Evolutionary conservation across 179 eudicot genomes (phyloP), one percentile per base, ranked within the genome.

Genomic region (Patellifolia procumbens): DNA sequence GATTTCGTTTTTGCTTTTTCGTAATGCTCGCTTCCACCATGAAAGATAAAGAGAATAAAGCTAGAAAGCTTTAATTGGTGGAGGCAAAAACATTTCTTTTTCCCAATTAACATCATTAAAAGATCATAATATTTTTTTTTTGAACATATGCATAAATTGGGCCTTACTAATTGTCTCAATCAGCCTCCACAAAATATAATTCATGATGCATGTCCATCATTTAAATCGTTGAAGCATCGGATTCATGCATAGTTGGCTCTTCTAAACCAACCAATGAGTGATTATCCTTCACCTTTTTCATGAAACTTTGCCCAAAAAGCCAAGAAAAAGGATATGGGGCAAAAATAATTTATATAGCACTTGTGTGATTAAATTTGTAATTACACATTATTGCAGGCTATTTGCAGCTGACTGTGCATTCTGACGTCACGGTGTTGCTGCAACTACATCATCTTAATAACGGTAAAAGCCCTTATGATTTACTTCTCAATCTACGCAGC

Each of bases 181-280:
- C 42, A 53, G 60, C 51, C 0, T 55, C 49, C 22, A 11, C 49
- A 55, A 39, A 7, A 4, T 37, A 37, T 37, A 37, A n/a, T n/a
- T n/a, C n/a, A 32, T 53, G 1, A 51, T 31, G 61, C 65, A 72
- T 72, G 49, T 56, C 35, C 48, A 53, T 72, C 49, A 72, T 55
- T 13, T 7, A 20, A 72, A 22, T 5, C 22, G 34, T 32, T 34
- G 58, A 70, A 69, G 59, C 53, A 49, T 49, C 20, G 16, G 2
- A 15, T 9, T 29, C 61, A 70, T 49, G 62, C 61, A 49, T 35
- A 7, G 22, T 35, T 56, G 19, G 37, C 12, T 28, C 22, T 34
- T 72, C 59, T 72, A 20, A n/a, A 34, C 63, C 62, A n/a, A 34
- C 63, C 62, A 71, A 52, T 34, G 39, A 52, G 56, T 71, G 31